phyloP scores from a whole-genome alignment of 1,284 basidiomycete species.

The Microbotryomycetes sp. region DNA sequence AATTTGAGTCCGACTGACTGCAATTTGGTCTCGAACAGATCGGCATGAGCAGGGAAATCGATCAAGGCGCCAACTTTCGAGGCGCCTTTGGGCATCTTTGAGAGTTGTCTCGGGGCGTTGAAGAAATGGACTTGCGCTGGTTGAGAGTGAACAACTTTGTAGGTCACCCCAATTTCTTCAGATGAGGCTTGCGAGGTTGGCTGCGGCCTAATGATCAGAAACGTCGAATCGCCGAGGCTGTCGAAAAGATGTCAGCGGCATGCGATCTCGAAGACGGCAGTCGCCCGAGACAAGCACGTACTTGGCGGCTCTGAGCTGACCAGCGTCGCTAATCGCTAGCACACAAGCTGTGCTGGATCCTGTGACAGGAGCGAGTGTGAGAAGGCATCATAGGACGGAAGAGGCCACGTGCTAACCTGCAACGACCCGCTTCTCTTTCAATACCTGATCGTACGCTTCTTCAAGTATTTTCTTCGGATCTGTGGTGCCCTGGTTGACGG shows the following conservation, averaged over 20 bases:
- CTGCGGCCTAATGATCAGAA: conserved; percentile 59
- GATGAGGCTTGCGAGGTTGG: not conserved
- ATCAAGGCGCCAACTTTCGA: conserved; percentile 56
- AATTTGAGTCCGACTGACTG: too few relatives aligned
- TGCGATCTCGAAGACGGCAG: not conserved
- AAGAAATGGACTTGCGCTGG: conserved; percentile 69
- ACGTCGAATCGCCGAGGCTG: conserved; percentile 81
- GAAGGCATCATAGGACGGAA: too few relatives aligned
- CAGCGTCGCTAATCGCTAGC: conserved; percentile 63
- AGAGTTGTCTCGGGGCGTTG: conserved; percentile 49
- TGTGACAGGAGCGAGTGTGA: conserved; percentile 36
- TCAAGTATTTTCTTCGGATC: conserved; percentile 60
- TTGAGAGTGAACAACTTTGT: conserved; percentile 58
- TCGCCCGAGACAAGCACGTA: conserved; percentile 43
- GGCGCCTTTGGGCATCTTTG: conserved; percentile 53
- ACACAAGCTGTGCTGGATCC: conserved; percentile 83
- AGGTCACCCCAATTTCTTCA: conserved; percentile 41
- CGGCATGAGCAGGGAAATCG: conserved; percentile 62
- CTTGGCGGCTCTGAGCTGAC: conserved; percentile 72
- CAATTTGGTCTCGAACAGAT: conserved; percentile 57
- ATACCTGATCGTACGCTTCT: conserved; percentile 63
- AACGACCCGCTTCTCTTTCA: conserved; percentile 60
- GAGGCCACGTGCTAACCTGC: conserved; percentile 53
- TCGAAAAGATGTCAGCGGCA: not conserved
- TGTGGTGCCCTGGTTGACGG: conserved; percentile 13